Evolutionary conservation across 202 grass and related monocot genomes (phyloP), one percentile per base, ranked within the genome.

Genomic region (Panicum hallii): DNA sequence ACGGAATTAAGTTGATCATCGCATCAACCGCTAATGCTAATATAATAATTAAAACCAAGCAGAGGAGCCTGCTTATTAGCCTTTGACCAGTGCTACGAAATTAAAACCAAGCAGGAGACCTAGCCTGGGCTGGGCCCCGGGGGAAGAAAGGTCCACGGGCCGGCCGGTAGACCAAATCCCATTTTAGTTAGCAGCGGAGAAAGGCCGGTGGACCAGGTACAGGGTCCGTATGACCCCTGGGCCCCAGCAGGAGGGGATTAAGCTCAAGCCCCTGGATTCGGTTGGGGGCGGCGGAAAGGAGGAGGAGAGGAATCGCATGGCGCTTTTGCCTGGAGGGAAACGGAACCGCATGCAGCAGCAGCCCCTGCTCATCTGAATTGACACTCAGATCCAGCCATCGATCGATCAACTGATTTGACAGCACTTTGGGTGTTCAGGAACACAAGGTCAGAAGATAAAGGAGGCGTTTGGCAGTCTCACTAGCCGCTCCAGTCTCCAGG

Each of bases 151-250:
- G 26, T 81, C 43, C 77, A 64, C 70, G 16, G 45, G 6, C 69
- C 44, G 22, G 44, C 7, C 23, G 12, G 47, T 82, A 72, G 83
- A 86, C 88, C 83, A 72, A 78, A 82, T 86, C 83, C 88, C 78
- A 82, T 78, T 88, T 89, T 72, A 68, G 82, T 38, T 77, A 41
- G 82, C 52, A 13, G 44, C 7, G 0, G 0, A 43, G 42, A 84
- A 89, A 26, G 42, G 42, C 61, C 19, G 63, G 53, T 85, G 63
- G 77, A 85, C 82, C 63, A 53, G 43, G 82, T 63, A 5, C 70
- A 63, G 38, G 17, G 60, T 34, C 34, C 34, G 36, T 32, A 63
- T 63, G 60, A 63, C 4, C 4, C 4, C 11, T 15, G 60, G 60
- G 60, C 26, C 60, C 60, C 4, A 52, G 11, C 49, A 60, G 9